Conservation (phyloP, 2,329 filamentous ascomycete genomes). For the Elsinoe arachidis region DNA sequence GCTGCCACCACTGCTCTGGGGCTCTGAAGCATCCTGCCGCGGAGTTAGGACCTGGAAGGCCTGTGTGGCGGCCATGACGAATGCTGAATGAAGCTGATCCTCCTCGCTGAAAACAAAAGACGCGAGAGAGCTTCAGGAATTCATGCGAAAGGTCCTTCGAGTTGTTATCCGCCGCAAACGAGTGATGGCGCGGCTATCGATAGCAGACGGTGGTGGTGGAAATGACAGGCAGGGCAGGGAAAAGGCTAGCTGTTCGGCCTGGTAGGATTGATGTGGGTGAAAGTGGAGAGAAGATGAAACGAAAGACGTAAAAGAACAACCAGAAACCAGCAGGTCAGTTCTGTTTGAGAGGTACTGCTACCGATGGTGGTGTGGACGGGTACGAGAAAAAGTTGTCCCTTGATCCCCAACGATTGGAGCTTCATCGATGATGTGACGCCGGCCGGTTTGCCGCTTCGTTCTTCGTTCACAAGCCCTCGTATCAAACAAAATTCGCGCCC, state of each 20-base stretch:
- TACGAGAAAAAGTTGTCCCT: conserved; percentile 10
- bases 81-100: neutral
- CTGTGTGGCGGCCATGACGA: conserved; percentile 4
- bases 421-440: neutral
- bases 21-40: neutral
- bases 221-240: conserved; percentile 5
- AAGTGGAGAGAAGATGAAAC: neutral
- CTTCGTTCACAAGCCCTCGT: neutral
- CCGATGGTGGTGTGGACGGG: conserved; percentile 8
- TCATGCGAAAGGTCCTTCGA: neutral
- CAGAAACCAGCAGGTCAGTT: conserved; percentile 6
- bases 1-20: neutral
- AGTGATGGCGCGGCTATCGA: conserved; percentile 4
- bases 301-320: neutral
- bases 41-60: neutral
- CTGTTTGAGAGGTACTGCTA: too few species aligned
- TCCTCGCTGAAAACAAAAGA: neutral
- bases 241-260: conserved; percentile 8
- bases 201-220: conserved; percentile 8
- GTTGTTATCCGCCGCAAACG: neutral
- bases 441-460: neutral
- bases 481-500: neutral
- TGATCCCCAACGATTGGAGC: neutral
- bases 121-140: too few species aligned
- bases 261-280: conserved; percentile 1